Base-by-base conservation (phyloP, 345 rosid species). In the Citrus medica region DNA sequence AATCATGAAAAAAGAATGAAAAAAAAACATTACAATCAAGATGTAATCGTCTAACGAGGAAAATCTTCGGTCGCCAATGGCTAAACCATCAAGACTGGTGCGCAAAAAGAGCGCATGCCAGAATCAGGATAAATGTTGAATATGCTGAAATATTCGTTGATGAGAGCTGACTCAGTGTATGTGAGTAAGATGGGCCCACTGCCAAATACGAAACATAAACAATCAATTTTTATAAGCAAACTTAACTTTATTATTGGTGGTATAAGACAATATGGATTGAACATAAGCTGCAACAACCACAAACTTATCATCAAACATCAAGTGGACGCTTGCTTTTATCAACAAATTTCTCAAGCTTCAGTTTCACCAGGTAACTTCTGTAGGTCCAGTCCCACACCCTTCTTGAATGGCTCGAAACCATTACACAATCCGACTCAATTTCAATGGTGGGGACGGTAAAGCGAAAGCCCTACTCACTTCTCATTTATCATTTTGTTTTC, bases 211-310 rank as follows among this genome's bases (percentile, higher is more conserved):
- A 35, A 40, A 61, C 71, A 32, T 35, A 66, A 59, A 69, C 14
- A 25, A 25, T 35, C 67, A 33, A 42, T 61, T 38, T 42, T 7
- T 35, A 21, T 6, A 2, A 12, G 3, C 13, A 40, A 9, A 9
- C 58, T 38, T 1, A 63, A 53, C 6, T 46, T 24, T 75, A 1
- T n/a, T n/a, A n/a, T 76, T 25, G 75, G 76, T 66, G 69, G 83
- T 51, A 24, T 79, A 67, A 37, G 86, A 76, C 59, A 74, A 68
- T 80, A 53, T 33, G 75, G 84, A 82, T 83, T 70, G 62, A 68
- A 9, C 40, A 14, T 30, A 19, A 76, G 80, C 81, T 51, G 9
- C 88, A 79, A 33, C 84, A 32, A 77, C 86, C 86, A 76, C 85
- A 70, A 59, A 82, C 65, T 55, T 56, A 67, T 59, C 40, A 28